Evolutionary conservation across 768 basidiomycete species (phyloP).

Genomic region (Trametes punicea): DNA sequence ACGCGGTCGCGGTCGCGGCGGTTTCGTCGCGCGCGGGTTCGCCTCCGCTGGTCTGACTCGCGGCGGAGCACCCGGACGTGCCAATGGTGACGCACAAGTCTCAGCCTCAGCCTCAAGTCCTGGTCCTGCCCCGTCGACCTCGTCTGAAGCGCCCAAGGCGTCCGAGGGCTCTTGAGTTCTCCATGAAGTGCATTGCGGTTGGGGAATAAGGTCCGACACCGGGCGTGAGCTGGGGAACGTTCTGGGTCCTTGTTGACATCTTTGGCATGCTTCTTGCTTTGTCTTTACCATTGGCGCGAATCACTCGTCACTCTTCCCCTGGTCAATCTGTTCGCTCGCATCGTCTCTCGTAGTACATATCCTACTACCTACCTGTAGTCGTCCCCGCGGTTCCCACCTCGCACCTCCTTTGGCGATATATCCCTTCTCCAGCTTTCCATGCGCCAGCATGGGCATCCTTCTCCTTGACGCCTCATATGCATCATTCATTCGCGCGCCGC

Average conservation of each 20-base stretch:
- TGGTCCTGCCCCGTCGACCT: background rate
- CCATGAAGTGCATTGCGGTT: background rate
- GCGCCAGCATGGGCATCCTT: no score
- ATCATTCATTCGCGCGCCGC: no score
- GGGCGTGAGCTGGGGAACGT: background rate
- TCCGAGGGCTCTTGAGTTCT: conserved; percentile 11
- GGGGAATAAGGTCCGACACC: background rate
- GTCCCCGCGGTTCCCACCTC: background rate
- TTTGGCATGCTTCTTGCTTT: background rate
- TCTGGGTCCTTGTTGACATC: background rate
- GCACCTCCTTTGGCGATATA: background rate
- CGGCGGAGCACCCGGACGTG: conserved; percentile 23
- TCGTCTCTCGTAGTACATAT: conserved; percentile 1
- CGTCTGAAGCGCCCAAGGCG: conserved; percentile 17
- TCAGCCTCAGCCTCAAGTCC: no score
- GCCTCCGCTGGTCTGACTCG: conserved; percentile 65
- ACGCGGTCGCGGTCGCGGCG: conserved; percentile 51
- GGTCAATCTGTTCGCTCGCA: background rate
- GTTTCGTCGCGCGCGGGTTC: conserved; percentile 63
- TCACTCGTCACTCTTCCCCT: background rate
- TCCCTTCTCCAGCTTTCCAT: background rate
- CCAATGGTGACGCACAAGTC: conserved; percentile 32
- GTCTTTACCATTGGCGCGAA: background rate
- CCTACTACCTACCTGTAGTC: conserved; percentile 14
- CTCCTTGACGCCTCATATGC: no score